Evolutionary conservation across 495 filamentous ascomycete genomes (phyloP).

Genomic region (Aspergillus bertholletiae): DNA sequence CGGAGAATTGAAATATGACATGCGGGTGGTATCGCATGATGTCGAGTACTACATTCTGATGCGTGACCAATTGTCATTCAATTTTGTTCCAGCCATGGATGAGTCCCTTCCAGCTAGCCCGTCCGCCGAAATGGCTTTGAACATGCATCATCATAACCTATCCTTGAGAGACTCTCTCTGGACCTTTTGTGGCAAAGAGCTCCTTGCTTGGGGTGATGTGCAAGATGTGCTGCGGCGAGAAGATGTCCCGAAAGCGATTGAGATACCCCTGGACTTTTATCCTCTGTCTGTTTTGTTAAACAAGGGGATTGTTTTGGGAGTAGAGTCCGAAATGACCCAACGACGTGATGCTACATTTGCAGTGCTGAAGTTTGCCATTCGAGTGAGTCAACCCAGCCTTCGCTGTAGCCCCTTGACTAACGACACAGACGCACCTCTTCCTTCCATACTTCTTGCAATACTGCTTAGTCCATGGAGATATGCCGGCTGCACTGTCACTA

Average conservation of each 20-base stretch:
- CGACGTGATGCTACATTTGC: conserved; percentile 86
- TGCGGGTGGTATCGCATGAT: conserved; percentile 92
- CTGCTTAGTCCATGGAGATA: conserved; percentile 67
- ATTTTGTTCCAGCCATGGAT: conserved; percentile 35
- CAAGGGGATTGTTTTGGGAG: conserved; percentile 84
- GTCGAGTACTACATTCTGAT: conserved; percentile 93
- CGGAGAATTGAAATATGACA: conserved; percentile 90
- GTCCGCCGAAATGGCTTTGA: conserved; percentile 44
- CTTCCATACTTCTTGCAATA: conserved; percentile 80
- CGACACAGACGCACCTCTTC: conserved; percentile 74
- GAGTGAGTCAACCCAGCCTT: conserved; percentile 47
- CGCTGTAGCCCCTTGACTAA: conserved; percentile 16
- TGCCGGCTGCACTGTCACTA: conserved; percentile 68
- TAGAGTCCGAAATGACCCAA: conserved; percentile 90
- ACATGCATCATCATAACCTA: conserved; percentile 37
- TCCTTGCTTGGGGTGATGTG: conserved; percentile 87
- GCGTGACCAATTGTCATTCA: conserved; percentile 71
- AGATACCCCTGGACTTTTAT: conserved; percentile 79
- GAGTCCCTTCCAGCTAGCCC: conserved; percentile 51
- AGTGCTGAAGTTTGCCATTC: conserved; percentile 76
- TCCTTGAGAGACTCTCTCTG: conserved; percentile 84
- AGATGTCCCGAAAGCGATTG: conserved; percentile 40
- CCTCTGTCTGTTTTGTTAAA: conserved; percentile 79
- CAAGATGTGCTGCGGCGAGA: conserved; percentile 70
- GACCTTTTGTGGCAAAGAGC: conserved; percentile 82